Percentiles rank a stretch among this genome's conserved stretches.
Conservation (phyloP, 1,284 basidiomycete genomes). For the Pseudozyma thailandica region DNA sequence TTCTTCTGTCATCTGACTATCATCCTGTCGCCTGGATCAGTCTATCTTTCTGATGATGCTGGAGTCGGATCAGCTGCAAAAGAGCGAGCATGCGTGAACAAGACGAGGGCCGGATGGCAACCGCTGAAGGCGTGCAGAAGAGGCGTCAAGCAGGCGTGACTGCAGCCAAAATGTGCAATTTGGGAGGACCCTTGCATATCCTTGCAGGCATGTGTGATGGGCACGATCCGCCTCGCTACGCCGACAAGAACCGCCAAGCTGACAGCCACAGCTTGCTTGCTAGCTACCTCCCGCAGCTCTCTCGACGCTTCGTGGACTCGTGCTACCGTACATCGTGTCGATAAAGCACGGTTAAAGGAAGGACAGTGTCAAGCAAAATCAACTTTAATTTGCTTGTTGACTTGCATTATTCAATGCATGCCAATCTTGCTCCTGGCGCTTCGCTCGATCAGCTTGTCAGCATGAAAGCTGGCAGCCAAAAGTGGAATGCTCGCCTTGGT, state of each 20-base stretch:
- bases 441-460: not conserved
- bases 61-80: too few relatives aligned
- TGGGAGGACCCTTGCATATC: conserved; percentile 21
- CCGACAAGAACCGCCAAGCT: too few relatives aligned
- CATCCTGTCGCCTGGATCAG: too few relatives aligned
- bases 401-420: conserved; percentile 4
- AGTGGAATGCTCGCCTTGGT: not conserved
- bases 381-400: conserved; percentile 15
- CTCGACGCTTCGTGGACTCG: too few relatives aligned
- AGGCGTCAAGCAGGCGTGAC: conserved; percentile 8
- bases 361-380: too few relatives aligned
- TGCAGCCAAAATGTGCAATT: conserved; percentile 11
- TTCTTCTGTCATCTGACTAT: not conserved
- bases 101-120: not conserved
- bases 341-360: too few relatives aligned
- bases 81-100: too few relatives aligned
- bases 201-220: conserved; percentile 13
- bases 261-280: too few relatives aligned
- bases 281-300: too few relatives aligned
- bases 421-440: conserved; percentile 8
- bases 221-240: too few relatives aligned
- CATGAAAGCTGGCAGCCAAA: not conserved
- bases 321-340: not conserved
- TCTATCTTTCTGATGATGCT: too few relatives aligned
- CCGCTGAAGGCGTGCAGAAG: not conserved